These are phyloP conservation scores for Pseudoscleropodium purum DNA, from an alignment of 225 moss, liverwort and hornwort species.

Conservation along the genomic window DNA sequence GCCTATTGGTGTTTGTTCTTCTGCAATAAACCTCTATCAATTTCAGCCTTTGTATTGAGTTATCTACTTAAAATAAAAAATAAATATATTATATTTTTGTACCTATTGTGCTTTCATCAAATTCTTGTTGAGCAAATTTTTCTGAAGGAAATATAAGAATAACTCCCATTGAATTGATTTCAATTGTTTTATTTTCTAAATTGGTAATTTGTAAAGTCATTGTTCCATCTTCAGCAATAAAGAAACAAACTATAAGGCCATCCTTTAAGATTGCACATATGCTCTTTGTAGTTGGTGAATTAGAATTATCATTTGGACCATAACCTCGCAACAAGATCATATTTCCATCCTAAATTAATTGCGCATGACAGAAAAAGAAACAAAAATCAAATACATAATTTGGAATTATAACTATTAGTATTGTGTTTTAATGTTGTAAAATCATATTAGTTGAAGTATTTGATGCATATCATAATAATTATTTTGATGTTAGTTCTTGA, in stretches of 20 bases:
- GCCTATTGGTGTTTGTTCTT: neutral
- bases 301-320: neutral
- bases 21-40: neutral
- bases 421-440: neutral
- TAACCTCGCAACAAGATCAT: constrained; percentile 47
- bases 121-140: neutral
- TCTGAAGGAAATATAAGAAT: constrained; percentile 43
- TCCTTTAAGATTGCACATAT: constrained; percentile 56
- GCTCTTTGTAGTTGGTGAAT: neutral
- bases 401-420: neutral
- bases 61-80: neutral
- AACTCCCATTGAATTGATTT: constrained; percentile 56
- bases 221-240: constrained; percentile 39
- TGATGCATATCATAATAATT: neutral
- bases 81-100: neutral
- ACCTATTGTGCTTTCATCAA: neutral
- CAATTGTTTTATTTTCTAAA: constrained; percentile 44
- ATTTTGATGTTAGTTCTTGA: neutral
- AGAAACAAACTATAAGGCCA: constrained; percentile 64
- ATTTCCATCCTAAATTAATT: constrained; percentile 48
- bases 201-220: constrained; percentile 65
- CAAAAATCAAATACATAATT: neutral
- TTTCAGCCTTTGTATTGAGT: neutral
- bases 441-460: too few relatives aligned
- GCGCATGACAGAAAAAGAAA: neutral